phyloP scores from a whole-genome alignment of 2,329 filamentous ascomycete genomes.

The Knufia petricola region DNA sequence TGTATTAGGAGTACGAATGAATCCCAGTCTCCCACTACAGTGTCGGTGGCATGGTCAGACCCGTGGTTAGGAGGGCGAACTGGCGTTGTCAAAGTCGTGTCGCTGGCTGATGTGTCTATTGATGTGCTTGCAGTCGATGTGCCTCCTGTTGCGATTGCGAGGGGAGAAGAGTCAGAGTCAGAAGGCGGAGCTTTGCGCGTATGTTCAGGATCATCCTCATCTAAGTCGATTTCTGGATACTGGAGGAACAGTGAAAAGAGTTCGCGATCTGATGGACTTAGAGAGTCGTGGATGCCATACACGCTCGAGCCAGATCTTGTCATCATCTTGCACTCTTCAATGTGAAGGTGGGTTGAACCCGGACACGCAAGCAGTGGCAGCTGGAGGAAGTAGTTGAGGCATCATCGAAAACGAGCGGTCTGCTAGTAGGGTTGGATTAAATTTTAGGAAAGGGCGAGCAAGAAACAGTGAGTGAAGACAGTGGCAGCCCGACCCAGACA shows the following conservation, averaged over 20 bases:
- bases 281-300: not conserved
- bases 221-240: slow-evolving; percentile 22
- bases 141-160: not conserved
- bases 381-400: not conserved
- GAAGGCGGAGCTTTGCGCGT: too few species aligned
- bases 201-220: not conserved
- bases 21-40: not conserved
- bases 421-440: too few species aligned
- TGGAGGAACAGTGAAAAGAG: slow-evolving; percentile 9
- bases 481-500: too few species aligned
- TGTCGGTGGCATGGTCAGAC: not conserved
- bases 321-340: too few species aligned
- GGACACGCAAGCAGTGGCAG: slow-evolving; percentile 3
- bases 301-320: not conserved
- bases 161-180: not conserved
- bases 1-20: not conserved
- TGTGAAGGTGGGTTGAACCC: too few species aligned
- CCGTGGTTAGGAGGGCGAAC: not conserved
- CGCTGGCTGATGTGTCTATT: not conserved
- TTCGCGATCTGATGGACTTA: slow-evolving; percentile 1
- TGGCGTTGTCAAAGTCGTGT: not conserved
- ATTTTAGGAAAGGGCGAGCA: too few species aligned
- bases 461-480: too few species aligned
- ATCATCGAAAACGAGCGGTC: too few species aligned
- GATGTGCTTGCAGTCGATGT: not conserved